Conservation (phyloP, 2,329 filamentous ascomycete genomes). For the Rhexocercosporidium sp. region DNA sequence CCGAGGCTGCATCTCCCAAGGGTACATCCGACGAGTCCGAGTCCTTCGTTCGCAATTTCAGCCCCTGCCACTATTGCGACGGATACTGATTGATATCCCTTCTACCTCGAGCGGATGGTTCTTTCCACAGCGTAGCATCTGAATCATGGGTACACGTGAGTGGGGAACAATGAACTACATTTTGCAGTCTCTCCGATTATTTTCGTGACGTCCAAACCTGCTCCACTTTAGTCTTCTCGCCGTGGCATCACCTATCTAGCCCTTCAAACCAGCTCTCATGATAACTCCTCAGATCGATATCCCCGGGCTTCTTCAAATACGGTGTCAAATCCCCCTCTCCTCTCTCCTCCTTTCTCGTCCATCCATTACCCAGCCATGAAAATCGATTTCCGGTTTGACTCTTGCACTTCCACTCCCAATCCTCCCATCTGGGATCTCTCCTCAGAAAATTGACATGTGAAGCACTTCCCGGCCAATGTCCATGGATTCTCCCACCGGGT, state of each 20-base stretch:
- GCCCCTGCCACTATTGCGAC: no score
- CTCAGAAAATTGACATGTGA: constrained; percentile 64
- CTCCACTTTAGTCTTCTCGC: background rate
- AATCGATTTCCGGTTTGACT: constrained; percentile 49
- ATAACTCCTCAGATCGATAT: constrained; percentile 64
- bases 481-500: constrained; percentile 68
- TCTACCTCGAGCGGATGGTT: no score
- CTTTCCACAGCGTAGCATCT: no score
- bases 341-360: constrained; percentile 61
- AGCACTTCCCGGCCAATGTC: constrained; percentile 72
- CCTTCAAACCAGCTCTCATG: constrained; percentile 68
- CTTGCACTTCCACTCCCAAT: constrained; percentile 58
- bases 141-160: no score
- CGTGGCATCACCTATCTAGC: background rate
- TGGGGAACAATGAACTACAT: no score
- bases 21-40: no score
- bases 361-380: constrained; percentile 71
- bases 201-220: background rate
- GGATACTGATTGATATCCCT: no score
- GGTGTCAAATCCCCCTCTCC: constrained; percentile 63
- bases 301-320: constrained; percentile 62
- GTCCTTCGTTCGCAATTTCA: no score
- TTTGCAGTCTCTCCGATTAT: no score
- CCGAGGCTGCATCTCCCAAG: no score
- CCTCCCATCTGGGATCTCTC: constrained; percentile 62